Percentiles rank a stretch among this genome's conserved stretches.
phyloP scores from a whole-genome alignment of 495 filamentous ascomycete species.

The Chaetomium tenue region DNA sequence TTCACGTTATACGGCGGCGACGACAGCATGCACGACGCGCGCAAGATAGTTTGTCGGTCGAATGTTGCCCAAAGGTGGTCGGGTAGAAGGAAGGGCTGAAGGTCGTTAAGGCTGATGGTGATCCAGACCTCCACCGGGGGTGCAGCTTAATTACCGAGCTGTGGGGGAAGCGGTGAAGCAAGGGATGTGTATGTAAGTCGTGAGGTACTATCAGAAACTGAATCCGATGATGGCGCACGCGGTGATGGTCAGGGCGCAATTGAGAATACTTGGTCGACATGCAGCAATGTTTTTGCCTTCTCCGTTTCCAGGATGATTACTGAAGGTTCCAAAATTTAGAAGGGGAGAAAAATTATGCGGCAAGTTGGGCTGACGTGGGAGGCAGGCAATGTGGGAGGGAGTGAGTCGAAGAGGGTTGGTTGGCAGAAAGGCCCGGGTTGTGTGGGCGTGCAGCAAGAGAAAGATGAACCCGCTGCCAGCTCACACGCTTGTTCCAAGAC shows the following conservation, averaged over 20 bases:
- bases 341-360: constrained; percentile 10
- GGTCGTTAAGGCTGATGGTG: constrained; percentile 9
- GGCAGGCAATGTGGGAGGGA: constrained; percentile 11
- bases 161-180: constrained; percentile 29
- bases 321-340: background rate
- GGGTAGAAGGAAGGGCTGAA: background rate
- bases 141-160: constrained; percentile 28
- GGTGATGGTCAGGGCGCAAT: constrained; percentile 5
- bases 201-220: constrained; percentile 12
- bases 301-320: background rate
- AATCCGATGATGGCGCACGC: constrained; percentile 7
- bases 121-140: constrained; percentile 27
- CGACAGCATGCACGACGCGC: constrained; percentile 1
- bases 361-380: constrained; percentile 13
- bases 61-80: background rate
- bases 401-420: constrained; percentile 23
- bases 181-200: constrained; percentile 18
- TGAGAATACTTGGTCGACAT: constrained; percentile 15
- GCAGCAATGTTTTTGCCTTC: background rate
- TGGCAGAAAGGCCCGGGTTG: constrained; percentile 16
- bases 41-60: background rate
- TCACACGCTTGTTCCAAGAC: constrained; percentile 37
- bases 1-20: background rate
- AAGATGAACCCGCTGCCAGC: constrained; percentile 34
- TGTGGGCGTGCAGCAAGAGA: constrained; percentile 23